phyloP scores from a whole-genome alignment of 192 early-diverging fungal species.

The Dissophora globulifera region DNA sequence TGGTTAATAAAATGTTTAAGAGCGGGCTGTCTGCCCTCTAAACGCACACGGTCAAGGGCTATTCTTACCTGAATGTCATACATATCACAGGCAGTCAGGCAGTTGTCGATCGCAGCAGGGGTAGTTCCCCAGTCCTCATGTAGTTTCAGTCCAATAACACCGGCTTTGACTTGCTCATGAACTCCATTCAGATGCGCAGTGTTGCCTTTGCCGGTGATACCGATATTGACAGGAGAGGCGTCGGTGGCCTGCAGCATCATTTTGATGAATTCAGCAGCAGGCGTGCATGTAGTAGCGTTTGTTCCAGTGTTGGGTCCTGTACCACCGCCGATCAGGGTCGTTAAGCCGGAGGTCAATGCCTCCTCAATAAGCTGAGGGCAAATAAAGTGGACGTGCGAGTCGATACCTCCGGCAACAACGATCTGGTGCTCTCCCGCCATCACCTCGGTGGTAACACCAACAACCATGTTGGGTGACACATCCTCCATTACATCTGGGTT shows the following conservation, averaged over 20 bases:
- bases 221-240: slow-evolving; percentile 90
- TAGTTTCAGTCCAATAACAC: slow-evolving; percentile 89
- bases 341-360: slow-evolving; percentile 81
- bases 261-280: slow-evolving; percentile 83
- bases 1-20: slow-evolving; percentile 34
- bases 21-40: too few relatives aligned
- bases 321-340: slow-evolving; percentile 90
- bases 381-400: slow-evolving; percentile 96
- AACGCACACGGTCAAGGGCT: too few relatives aligned
- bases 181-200: slow-evolving; percentile 71
- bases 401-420: slow-evolving; percentile 93
- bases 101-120: slow-evolving; percentile 92
- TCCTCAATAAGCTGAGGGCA: slow-evolving; percentile 91
- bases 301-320: slow-evolving; percentile 97
- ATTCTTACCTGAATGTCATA: slow-evolving; percentile 83
- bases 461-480: slow-evolving; percentile 88
- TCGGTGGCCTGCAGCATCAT: slow-evolving; percentile 94
- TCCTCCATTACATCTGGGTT: slow-evolving; percentile 98
- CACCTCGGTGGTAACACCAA: slow-evolving; percentile 91
- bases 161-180: slow-evolving; percentile 85
- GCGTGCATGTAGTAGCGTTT: slow-evolving; percentile 96
- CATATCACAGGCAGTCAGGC: slow-evolving; percentile 85
- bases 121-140: slow-evolving; percentile 99
- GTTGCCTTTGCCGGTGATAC: slow-evolving; percentile 97
- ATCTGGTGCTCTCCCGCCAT: slow-evolving; percentile 92